These are phyloP conservation scores for Lunularia cruciata DNA, from an alignment of 225 moss, liverwort and hornwort species.

Conservation along the genomic window DNA sequence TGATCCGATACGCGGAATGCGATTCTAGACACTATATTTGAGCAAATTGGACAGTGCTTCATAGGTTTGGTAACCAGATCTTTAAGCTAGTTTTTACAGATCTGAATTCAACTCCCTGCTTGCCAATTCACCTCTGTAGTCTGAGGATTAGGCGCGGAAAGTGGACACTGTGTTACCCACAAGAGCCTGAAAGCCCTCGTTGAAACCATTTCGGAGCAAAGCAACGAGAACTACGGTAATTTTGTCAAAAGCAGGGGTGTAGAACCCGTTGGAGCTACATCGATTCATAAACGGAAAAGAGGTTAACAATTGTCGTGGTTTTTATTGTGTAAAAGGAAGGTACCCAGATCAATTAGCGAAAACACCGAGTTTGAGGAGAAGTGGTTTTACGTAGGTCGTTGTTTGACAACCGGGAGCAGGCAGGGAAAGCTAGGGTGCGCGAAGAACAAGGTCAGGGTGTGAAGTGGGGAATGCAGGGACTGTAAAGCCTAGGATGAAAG, in stretches of 20 bases:
- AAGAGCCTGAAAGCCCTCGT: no score
- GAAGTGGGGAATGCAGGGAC: slow-evolving; percentile 14
- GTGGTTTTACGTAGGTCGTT: not conserved
- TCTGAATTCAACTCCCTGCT: no score
- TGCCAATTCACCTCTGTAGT: no score
- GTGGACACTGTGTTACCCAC: no score
- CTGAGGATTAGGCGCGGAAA: no score
- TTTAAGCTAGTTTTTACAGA: no score
- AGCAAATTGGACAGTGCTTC: no score
- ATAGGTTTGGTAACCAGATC: no score
- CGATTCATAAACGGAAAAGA: not conserved
- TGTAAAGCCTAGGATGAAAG: slow-evolving; percentile 58
- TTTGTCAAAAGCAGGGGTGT: not conserved
- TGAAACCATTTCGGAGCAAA: no score
- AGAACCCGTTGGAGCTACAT: not conserved
- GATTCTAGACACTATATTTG: no score
- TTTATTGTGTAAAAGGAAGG: not conserved
- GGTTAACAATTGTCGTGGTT: slow-evolving; percentile 1
- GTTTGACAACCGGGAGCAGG: not conserved
- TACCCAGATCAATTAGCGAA: no score
- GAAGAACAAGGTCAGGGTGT: slow-evolving; percentile 4
- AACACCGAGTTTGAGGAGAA: not conserved
- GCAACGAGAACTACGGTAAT: not conserved
- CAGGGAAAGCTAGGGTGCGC: not conserved
- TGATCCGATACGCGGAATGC: no score